Evolutionary conservation across 177 flowering plant genomes (phyloP).

Genomic region (Tripterygium wilfordii): DNA sequence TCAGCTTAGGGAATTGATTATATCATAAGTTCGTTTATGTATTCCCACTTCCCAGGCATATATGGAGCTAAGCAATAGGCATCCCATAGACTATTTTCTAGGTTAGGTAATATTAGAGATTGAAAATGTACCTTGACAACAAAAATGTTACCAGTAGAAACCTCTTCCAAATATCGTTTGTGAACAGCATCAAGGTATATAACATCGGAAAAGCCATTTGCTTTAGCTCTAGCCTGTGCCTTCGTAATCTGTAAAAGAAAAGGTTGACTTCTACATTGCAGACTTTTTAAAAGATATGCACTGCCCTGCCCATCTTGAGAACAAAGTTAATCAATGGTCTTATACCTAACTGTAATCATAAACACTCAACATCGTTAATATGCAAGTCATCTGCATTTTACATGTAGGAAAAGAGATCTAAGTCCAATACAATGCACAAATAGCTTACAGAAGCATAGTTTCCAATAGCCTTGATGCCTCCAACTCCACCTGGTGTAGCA

Average conservation of each 20-base stretch:
- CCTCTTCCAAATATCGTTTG: slow-evolving; percentile 60
- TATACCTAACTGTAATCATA: not conserved
- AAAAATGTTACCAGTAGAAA: slow-evolving; percentile 61
- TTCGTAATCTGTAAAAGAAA: slow-evolving; percentile 37
- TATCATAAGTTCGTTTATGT: no score
- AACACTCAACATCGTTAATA: not conserved
- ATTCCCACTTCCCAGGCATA: no score
- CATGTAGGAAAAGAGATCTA: not conserved
- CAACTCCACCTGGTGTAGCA: slow-evolving; percentile 69
- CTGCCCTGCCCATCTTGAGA: not conserved
- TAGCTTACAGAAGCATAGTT: slow-evolving; percentile 60
- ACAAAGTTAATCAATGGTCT: not conserved
- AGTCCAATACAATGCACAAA: slow-evolving; percentile 5
- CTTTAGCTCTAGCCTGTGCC: slow-evolving; percentile 60
- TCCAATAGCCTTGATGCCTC: slow-evolving; percentile 65
- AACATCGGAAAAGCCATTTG: slow-evolving; percentile 69
- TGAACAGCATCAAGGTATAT: slow-evolving; percentile 56
- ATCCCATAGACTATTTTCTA: no score
- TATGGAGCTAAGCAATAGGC: not conserved
- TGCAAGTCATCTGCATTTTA: not conserved
- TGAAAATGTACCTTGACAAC: slow-evolving; percentile 47
- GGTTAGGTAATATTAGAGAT: no score
- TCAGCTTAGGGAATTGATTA: no score
- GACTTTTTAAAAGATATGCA: not conserved
- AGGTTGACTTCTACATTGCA: not conserved